A percentile compares a stretch with the other conserved stretches of the same genome.
Conservation (phyloP, 1,284 basidiomycete species). For the Singerocomus inundabilis region DNA sequence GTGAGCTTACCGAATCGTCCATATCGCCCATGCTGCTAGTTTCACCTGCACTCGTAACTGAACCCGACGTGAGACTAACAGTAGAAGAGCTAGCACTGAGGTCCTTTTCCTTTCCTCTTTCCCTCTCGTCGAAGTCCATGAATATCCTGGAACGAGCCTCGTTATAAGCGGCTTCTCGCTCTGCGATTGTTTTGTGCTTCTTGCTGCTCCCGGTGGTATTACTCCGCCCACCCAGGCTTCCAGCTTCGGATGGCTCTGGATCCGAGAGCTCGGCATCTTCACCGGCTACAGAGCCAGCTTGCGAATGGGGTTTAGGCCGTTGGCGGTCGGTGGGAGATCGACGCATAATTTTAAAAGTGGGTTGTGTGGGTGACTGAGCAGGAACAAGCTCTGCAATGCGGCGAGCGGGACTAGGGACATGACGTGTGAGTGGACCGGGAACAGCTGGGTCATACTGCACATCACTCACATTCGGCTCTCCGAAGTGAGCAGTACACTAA, state of each 20-base stretch:
- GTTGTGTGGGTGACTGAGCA: constrained; percentile 62
- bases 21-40: constrained; percentile 57
- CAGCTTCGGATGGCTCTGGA: constrained; percentile 71
- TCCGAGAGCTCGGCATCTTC: constrained; percentile 76
- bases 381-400: constrained; percentile 77
- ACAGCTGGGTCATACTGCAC: constrained; percentile 1
- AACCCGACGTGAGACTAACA: constrained; percentile 64
- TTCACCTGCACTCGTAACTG: constrained; percentile 55
- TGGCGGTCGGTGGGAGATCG: constrained; percentile 52
- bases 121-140: constrained; percentile 74
- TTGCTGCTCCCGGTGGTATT: constrained; percentile 58
- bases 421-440: constrained; percentile 10
- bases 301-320: constrained; percentile 54
- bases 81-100: constrained; percentile 74
- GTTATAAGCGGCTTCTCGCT: constrained; percentile 81
- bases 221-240: constrained; percentile 69
- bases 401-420: constrained; percentile 53
- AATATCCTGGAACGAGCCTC: constrained; percentile 81
- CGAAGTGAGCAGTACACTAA: constrained; percentile 50
- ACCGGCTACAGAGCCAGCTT: constrained; percentile 63
- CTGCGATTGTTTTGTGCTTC: constrained; percentile 71
- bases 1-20: constrained; percentile 65
- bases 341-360: constrained; percentile 82
- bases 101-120: constrained; percentile 69
- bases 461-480: constrained; percentile 72